These are phyloP conservation scores for Epichloe elymi DNA, from an alignment of 2,329 filamentous ascomycete genomes.

Conservation along the genomic window DNA sequence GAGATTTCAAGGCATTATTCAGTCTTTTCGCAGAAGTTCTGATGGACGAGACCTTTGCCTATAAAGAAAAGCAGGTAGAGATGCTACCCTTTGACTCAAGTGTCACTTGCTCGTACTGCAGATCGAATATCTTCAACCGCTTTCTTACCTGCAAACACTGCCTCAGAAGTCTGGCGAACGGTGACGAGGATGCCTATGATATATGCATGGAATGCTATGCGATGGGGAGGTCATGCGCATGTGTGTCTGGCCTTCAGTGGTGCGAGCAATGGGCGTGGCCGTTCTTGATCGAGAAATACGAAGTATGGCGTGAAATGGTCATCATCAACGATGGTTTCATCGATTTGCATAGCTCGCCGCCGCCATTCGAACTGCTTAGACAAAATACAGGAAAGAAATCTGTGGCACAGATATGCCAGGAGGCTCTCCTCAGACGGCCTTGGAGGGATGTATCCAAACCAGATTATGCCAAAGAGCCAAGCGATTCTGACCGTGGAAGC, in stretches of 20 bases:
- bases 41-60: constrained; percentile 73
- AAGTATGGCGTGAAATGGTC: constrained; percentile 68
- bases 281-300: constrained; percentile 64
- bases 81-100: constrained; percentile 75
- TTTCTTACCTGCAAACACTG: constrained; percentile 89
- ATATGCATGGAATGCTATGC: constrained; percentile 96
- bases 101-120: constrained; percentile 89
- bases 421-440: constrained; percentile 66
- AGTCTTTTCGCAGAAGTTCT: constrained; percentile 65
- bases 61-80: constrained; percentile 59
- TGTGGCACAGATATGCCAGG: constrained; percentile 85
- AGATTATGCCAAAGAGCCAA: constrained; percentile 30
- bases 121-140: constrained; percentile 92
- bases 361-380: constrained; percentile 57
- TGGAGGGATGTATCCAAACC: constrained; percentile 70
- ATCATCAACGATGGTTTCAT: constrained; percentile 58
- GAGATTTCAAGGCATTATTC: constrained; percentile 75
- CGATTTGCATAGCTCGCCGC: constrained; percentile 51
- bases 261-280: constrained; percentile 87
- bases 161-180: constrained; percentile 50
- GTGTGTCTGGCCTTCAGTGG: constrained; percentile 76
- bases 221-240: constrained; percentile 91
- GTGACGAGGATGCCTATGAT: constrained; percentile 77
- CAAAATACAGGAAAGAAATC: constrained; percentile 60
- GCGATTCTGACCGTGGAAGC: constrained; percentile 44